Evolutionary conservation across 2,329 filamentous ascomycete genomes (phyloP).

Genomic region (Trichoderma hamatum): DNA sequence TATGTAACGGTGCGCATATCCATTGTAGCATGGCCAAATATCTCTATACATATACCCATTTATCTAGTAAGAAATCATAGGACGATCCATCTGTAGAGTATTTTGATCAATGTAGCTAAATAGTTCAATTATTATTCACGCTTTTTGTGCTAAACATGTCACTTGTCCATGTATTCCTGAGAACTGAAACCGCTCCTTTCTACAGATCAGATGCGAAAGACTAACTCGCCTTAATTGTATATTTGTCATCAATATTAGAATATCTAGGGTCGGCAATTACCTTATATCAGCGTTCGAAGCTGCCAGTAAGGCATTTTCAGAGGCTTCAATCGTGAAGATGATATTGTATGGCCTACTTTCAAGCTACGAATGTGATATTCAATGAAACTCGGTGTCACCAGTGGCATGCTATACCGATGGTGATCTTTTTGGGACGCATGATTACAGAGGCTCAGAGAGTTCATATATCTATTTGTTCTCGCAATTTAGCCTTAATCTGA

Average conservation of each 20-base stretch:
- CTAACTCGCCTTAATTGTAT: background rate
- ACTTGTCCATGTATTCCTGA: background rate
- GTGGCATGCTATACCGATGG: background rate
- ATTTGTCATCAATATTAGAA: background rate
- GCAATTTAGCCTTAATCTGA: background rate
- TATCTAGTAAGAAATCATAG: too few relatives aligned
- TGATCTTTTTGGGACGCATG: background rate
- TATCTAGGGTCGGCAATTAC: background rate
- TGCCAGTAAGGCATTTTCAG: background rate
- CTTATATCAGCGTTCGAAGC: background rate
- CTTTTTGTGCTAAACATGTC: too few relatives aligned
- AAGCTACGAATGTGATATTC: background rate
- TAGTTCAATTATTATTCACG: background rate
- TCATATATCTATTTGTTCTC: background rate
- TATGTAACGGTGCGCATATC: background rate
- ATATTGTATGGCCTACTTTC: background rate
- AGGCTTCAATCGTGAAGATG: background rate
- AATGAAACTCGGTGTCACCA: background rate
- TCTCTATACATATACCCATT: background rate
- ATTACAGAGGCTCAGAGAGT: background rate
- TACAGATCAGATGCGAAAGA: background rate
- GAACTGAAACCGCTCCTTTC: background rate
- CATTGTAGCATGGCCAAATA: background rate
- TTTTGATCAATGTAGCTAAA: background rate
- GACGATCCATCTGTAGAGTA: too few relatives aligned